Percentiles rank a stretch among this genome's conserved stretches.
Evolutionary conservation across 768 basidiomycete genomes (phyloP).

Genomic region (Boletus reticuloceps): DNA sequence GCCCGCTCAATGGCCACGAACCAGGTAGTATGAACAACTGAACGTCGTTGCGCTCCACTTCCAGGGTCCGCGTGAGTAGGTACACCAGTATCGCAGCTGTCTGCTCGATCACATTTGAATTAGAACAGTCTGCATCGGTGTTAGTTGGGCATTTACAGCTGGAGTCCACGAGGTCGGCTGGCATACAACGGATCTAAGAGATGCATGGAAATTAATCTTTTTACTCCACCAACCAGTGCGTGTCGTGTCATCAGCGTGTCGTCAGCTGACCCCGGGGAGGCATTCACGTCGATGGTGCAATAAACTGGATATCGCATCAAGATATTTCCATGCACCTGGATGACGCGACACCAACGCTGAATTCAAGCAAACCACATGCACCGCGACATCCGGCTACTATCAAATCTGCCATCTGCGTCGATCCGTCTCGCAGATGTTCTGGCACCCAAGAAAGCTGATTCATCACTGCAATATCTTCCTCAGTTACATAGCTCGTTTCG

Average conservation of each 20-base stretch:
- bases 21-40: background rate
- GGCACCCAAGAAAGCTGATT: no score
- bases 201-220: conserved; percentile 8
- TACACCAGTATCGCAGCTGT: background rate
- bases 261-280: background rate
- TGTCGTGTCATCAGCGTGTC: no score
- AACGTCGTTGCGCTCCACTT: no score
- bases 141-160: background rate
- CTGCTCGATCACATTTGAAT: background rate
- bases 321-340: conserved; percentile 9
- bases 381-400: no score
- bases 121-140: conserved; percentile 2
- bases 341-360: conserved; percentile 1
- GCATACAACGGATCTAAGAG: conserved; percentile 9
- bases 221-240: background rate
- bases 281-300: background rate
- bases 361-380: conserved; percentile 1
- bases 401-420: no score
- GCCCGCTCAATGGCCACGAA: no score
- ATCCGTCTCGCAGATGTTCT: no score
- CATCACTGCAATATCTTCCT: no score
- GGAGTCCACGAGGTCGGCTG: conserved; percentile 4
- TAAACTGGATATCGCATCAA: no score
- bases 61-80: no score
- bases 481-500: no score